phyloP scores from a whole-genome alignment of 495 filamentous ascomycete species.

The Penicillium chermesinum region DNA sequence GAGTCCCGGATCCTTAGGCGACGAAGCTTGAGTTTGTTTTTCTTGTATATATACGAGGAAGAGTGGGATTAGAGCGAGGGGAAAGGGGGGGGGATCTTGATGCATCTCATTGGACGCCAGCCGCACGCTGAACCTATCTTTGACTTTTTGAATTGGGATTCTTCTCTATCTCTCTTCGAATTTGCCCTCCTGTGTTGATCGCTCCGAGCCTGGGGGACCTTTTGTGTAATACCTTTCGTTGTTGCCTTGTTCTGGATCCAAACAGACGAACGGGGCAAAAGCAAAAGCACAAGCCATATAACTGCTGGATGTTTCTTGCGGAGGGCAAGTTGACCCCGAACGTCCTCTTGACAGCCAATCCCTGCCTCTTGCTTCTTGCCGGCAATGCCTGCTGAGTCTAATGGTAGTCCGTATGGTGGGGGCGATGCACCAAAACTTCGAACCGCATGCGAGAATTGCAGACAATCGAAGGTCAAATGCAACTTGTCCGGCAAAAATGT shows the following conservation, averaged over 20 bases:
- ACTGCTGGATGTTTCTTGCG: too few species aligned
- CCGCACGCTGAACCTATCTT: neutral
- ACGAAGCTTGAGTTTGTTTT: slow-evolving; percentile 19
- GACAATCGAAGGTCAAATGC: slow-evolving; percentile 47
- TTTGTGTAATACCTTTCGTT: neutral
- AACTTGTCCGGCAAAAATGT: slow-evolving; percentile 38
- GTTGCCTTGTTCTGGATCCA: too few species aligned
- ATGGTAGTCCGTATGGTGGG: slow-evolving; percentile 16
- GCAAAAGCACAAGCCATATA: too few species aligned
- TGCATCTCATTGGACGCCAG: slow-evolving; percentile 7
- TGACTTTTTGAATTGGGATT: neutral
- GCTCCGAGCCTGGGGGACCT: slow-evolving; percentile 1
- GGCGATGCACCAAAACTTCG: slow-evolving; percentile 37
- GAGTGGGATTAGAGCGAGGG: neutral
- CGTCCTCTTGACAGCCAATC: too few species aligned
- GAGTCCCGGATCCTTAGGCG: slow-evolving; percentile 2
- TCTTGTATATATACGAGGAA: slow-evolving; percentile 15
- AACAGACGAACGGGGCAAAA: too few species aligned
- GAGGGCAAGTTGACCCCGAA: too few species aligned
- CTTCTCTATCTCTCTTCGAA: too few species aligned
- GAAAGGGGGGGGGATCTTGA: slow-evolving; percentile 4
- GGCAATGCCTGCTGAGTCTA: slow-evolving; percentile 34
- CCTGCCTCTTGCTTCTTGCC: neutral
- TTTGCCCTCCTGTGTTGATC: neutral
- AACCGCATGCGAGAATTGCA: slow-evolving; percentile 44